Base-by-base conservation (phyloP, 2,329 filamentous ascomycete genomes). In the Metarhizium sp. region DNA sequence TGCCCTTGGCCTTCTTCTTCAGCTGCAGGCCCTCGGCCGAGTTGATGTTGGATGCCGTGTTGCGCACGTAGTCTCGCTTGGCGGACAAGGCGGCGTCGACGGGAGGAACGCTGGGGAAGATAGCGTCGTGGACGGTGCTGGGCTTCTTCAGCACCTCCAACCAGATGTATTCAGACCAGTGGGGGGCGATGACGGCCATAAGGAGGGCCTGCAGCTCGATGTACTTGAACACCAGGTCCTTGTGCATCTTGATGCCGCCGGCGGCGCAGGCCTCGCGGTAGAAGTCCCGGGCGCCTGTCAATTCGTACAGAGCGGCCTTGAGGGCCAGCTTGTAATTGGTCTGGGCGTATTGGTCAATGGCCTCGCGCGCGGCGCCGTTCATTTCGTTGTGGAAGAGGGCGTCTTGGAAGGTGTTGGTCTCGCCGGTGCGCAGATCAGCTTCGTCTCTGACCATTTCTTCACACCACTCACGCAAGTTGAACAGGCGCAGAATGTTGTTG, bases 161-260 rank as follows among this genome's bases (percentile, higher is more conserved):
- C 90, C 91, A 97, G 67, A 99, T 84, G 72, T 95, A 88, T 68
- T 99, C 94, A 50, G 90, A 79, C 87, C 91, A 97, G 73, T 99
- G 94, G 57, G 94, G 92, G 2, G 92, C 86, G 59, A 97, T 85
- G 52, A 91, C 88, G 3, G 87, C 81, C 62, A 97, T 75, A 66
- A 96, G 78, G 52, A 95, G 79, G 49, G 88, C 85, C 71, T 96
- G 92, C 20, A 95, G 79, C 73, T 95, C 87, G 61, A 96, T 84
- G 72, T 94, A 99, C 62, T 86, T 82, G 63, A 82, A 74, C 36
- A 92, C 79, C 11, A 95, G 77, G 61, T 91, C 88, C 62, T 83
- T 82, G 75, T 97, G 92, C 86, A 97, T 92, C 64, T 88, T 86
- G 60, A 94, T 82, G 51, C 87, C 87, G 5, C 88, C 86, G 29